Evolutionary conservation across 139 green algal species (phyloP), one percentile per base, ranked within the genome.

Genomic region (Zygnema circumcarinatum): DNA sequence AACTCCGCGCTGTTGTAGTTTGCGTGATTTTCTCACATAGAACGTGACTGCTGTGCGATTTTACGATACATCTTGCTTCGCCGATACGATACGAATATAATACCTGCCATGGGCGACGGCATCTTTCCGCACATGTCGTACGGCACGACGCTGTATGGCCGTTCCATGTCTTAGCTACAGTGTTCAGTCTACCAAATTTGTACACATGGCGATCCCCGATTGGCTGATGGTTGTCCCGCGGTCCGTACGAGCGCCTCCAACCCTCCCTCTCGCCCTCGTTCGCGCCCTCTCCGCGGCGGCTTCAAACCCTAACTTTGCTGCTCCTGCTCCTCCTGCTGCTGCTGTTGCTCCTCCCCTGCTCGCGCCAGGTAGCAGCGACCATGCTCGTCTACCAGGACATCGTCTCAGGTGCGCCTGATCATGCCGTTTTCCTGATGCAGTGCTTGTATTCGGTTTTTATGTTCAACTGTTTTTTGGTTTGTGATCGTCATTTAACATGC

Each of bases 371-470:
- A n/a, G n/a, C n/a, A n/a, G 56, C 56, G 29, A 29, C 29, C 56
- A 72, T 72, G 56, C 56, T 72, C 56, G 29, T 72, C 56, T 72
- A 72, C 56, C 29, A 72, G 56, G 56, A 72, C 56, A 72, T 72
- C 56, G 29, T 72, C 56, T 72, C 56, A 29, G 74, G 2, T 81
- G 31, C 31, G 32, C n/a, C 74, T 81, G 2, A 2, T 75, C 32
- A 32, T 75, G 67, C 67, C 36, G 67, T 33, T 75, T 32, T 2
- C 2, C 32, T 75, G 67, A 1, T 75, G 67, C 67, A 75, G 2
- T 2, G 2, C 32, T 2, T 32, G 67, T 32, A 33, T 1, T 75
- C 32, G 67, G 11, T 32, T 32, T 16, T 32, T 32, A 39, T 32
- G 2, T 32, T 39, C 36, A 33, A 33, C 36, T 32, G 67, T 75